phyloP scores from a whole-genome alignment of 441 rosid genomes.

The Corymbia citriodora region DNA sequence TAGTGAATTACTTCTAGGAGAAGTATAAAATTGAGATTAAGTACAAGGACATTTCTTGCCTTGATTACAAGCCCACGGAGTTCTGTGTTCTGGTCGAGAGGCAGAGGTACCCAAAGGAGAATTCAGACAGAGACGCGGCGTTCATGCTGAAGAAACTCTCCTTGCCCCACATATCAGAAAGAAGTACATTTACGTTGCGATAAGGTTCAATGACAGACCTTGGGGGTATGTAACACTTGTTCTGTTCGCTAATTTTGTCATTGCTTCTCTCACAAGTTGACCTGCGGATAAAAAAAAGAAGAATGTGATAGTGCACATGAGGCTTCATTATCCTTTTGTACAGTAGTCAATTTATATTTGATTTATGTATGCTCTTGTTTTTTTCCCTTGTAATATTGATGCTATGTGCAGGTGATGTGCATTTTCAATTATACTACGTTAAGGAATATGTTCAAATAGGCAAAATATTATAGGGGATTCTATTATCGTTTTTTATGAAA shows the following conservation, averaged over 20 bases:
- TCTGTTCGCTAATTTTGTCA: neutral
- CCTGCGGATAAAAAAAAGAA: neutral
- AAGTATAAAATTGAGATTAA: conserved; percentile 45
- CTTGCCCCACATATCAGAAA: conserved; percentile 13
- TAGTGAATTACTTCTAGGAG: conserved; percentile 55
- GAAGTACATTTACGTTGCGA: neutral
- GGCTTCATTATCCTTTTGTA: neutral
- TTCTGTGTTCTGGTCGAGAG: conserved; percentile 64
- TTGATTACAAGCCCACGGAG: conserved; percentile 74
- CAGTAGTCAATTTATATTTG: neutral
- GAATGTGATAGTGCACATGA: neutral
- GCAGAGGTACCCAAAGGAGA: conserved; percentile 67
- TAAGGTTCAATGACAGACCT: neutral
- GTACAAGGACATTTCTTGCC: conserved; percentile 51
- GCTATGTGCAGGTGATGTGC: neutral
- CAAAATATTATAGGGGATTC: neutral
- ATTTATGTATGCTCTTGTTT: neutral
- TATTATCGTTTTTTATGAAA: neutral
- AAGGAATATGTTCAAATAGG: neutral
- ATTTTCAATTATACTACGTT: neutral
- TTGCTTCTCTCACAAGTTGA: neutral
- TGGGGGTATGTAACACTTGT: neutral
- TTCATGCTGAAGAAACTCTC: conserved; percentile 39
- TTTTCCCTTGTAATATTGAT: neutral
- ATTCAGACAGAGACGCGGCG: conserved; percentile 31